phyloP scores from a whole-genome alignment of 108 stramenopile species.

The Nannochloropsis gaditana region DNA sequence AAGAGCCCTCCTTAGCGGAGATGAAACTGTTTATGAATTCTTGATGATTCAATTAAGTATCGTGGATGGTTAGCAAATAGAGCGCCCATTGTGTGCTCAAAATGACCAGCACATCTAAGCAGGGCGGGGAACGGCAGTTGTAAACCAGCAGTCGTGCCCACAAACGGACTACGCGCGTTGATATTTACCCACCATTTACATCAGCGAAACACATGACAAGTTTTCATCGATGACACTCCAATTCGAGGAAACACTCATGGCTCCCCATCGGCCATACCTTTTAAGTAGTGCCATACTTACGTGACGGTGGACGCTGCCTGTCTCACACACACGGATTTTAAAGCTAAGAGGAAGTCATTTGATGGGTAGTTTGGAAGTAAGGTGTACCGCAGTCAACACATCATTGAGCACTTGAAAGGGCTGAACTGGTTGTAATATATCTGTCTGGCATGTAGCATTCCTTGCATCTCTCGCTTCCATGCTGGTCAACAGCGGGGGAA shows the following conservation, averaged over 20 bases:
- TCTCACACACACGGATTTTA: neutral
- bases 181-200: neutral
- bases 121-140: too few species aligned
- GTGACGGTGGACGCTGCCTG: neutral
- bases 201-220: neutral
- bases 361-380: slow-evolving; percentile 16
- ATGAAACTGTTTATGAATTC: too few species aligned
- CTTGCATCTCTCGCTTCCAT: too few species aligned
- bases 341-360: neutral
- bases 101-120: too few species aligned
- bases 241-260: neutral
- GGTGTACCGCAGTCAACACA: slow-evolving; percentile 1
- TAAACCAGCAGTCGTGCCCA: neutral
- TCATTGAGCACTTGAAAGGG: neutral
- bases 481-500: too few species aligned
- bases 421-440: neutral
- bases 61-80: too few species aligned
- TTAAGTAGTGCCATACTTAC: neutral
- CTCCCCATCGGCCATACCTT: neutral
- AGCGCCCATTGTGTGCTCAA: too few species aligned
- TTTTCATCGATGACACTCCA: neutral
- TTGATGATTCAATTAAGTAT: too few species aligned
- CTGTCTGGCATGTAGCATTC: too few species aligned
- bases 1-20: too few species aligned
- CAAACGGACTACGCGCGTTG: neutral